Base-by-base conservation (phyloP, 345 rosid species). In the Camelina neglecta region DNA sequence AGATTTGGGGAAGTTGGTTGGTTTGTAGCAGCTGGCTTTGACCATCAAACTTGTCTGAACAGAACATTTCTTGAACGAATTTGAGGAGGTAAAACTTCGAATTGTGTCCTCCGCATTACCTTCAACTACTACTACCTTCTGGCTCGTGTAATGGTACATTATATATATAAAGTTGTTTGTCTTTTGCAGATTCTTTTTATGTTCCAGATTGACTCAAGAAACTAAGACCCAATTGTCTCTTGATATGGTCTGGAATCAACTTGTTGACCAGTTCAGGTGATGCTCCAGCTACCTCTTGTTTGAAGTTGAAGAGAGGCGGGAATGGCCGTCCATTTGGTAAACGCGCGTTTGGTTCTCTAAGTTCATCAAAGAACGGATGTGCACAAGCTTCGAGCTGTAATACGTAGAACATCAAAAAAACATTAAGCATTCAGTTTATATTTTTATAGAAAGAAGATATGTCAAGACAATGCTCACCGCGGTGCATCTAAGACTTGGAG, bases 401-500 rank as follows among this genome's bases (percentile, higher is more conserved):
- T 11, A 36, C 7, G 0, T 11, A 6, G 0, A 68, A 42, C 1
- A 16, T 26, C 3, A 26, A 26, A 47, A 31, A 67, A 11, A 60
- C 18, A 38, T 18, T 59, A 20, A 59, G 67, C 44, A 63, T 63
- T 62, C 24, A 2, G 7, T 54, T 45, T 44, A 7, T 1, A 36
- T 26, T 12, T 13, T 38, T 16, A 1, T 29, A 31, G 33, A 45
- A 0, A 0, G 7, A 16, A 53, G 50, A 65, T 1, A 12, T 4
- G 13, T 12, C 4, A 41, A 11, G 63, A 83, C 9, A 64, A 70
- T 2, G 6, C 93, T 87, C 69, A 91, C 97, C 49, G 95, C 93
- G 10, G 93, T 80, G 84, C 97, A 92, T 60, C 97, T 85, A 24
- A 88, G 87, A 77, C 92, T 87, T 49, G 97, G 97, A 51, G 97